phyloP scores from a whole-genome alignment of 1,284 basidiomycete species.

The Singerocomus inundabilis region DNA sequence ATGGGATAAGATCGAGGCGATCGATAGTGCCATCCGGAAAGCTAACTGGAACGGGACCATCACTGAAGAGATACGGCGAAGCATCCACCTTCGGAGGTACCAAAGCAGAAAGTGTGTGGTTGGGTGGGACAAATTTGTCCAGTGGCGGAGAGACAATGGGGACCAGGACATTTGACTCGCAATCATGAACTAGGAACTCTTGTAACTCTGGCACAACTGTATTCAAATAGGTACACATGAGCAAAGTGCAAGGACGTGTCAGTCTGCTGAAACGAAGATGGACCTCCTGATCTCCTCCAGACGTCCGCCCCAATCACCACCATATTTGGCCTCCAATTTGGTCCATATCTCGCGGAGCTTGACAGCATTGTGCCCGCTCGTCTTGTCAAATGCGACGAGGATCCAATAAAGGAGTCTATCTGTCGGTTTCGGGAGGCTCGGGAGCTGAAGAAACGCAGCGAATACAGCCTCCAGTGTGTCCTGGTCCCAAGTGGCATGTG shows the following conservation, averaged over 20 bases:
- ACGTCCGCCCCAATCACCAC: slow-evolving; percentile 48
- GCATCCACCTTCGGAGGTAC: slow-evolving; percentile 80
- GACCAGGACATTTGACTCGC: slow-evolving; percentile 30
- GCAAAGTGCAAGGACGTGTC: not conserved
- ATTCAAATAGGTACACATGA: slow-evolving; percentile 11
- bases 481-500: slow-evolving; percentile 47
- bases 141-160: slow-evolving; percentile 62
- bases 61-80: slow-evolving; percentile 78
- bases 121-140: slow-evolving; percentile 74
- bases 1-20: slow-evolving; percentile 87
- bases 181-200: not conserved
- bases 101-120: slow-evolving; percentile 76
- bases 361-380: slow-evolving; percentile 48
- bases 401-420: slow-evolving; percentile 60
- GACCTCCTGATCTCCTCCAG: slow-evolving; percentile 40
- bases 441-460: slow-evolving; percentile 53
- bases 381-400: slow-evolving; percentile 56
- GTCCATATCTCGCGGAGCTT: slow-evolving; percentile 55
- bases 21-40: slow-evolving; percentile 91
- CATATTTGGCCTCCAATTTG: slow-evolving; percentile 53
- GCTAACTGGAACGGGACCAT: slow-evolving; percentile 86
- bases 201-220: slow-evolving; percentile 11
- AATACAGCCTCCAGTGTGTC: slow-evolving; percentile 56
- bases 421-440: slow-evolving; percentile 42
- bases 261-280: slow-evolving; percentile 29